Conservation (phyloP, 2,329 filamentous ascomycete genomes). For the Curvularia eragrostidis region DNA sequence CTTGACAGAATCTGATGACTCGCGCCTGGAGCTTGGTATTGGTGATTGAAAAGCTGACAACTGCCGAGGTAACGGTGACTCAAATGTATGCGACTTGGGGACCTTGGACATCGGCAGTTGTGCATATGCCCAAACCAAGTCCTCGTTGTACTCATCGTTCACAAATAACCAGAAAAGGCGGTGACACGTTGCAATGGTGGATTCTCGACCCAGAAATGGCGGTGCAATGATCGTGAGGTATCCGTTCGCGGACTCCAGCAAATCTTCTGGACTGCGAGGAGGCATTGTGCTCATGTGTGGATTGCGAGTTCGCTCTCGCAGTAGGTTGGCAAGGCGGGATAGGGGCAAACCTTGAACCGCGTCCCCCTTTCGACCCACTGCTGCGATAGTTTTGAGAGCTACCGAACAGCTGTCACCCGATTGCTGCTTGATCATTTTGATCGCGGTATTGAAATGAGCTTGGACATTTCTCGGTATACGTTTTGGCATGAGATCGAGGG, state of each 20-base stretch:
- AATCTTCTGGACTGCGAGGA: conserved; percentile 10
- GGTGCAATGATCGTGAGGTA: conserved; percentile 11
- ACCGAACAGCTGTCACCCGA: neutral
- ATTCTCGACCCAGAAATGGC: conserved; percentile 1
- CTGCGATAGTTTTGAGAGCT: conserved; percentile 12
- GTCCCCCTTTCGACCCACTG: conserved; percentile 8
- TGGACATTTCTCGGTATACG: conserved; percentile 11
- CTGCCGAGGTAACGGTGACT: neutral
- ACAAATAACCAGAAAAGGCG: conserved; percentile 7
- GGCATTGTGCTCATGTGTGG: neutral
- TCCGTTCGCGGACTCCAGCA: conserved; percentile 5
- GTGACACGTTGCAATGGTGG: conserved; percentile 6
- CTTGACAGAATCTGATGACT: neutral
- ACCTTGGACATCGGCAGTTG: conserved; percentile 13
- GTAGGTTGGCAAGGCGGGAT: conserved; percentile 8
- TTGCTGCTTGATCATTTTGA: conserved; percentile 6
- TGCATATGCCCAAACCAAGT: conserved; percentile 14
- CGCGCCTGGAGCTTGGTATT: neutral
- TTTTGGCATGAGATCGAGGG: conserved; percentile 6
- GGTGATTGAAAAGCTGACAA: neutral
- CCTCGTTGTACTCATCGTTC: conserved; percentile 17
- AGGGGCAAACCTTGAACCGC: neutral
- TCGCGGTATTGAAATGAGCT: conserved; percentile 5
- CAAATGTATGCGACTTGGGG: neutral
- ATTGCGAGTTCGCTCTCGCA: conserved; percentile 4